phyloP scores from a whole-genome alignment of 371 early-diverging fungal genomes.

The Scutellospora calospora region DNA sequence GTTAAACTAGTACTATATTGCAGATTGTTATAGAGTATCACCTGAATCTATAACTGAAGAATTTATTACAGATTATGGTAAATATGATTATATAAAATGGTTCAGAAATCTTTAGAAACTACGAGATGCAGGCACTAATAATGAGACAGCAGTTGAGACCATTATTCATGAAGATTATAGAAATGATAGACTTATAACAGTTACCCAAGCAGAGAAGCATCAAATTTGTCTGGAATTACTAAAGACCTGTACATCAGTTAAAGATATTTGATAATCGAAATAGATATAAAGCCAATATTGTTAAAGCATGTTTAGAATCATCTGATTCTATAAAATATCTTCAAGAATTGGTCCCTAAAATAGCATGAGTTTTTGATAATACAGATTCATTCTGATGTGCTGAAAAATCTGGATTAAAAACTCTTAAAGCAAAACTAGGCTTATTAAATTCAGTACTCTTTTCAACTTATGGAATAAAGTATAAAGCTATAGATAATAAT shows the following conservation, averaged over 20 bases:
- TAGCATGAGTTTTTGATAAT: slow-evolving; percentile 37
- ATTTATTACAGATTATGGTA: slow-evolving; percentile 24
- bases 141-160: slow-evolving; percentile 31
- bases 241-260: slow-evolving; percentile 30
- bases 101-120: not conserved
- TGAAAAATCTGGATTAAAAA: slow-evolving; percentile 39
- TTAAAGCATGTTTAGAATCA: slow-evolving; percentile 8
- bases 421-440: slow-evolving; percentile 30
- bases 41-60: slow-evolving; percentile 34
- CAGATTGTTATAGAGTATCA: slow-evolving; percentile 10
- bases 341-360: slow-evolving; percentile 33
- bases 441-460: slow-evolving; percentile 39
- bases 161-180: slow-evolving; percentile 29
- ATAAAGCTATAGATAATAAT: slow-evolving; percentile 26
- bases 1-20: slow-evolving; percentile 13
- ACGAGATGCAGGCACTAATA: slow-evolving; percentile 14
- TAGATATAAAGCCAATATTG: slow-evolving; percentile 27
- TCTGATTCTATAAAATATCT: slow-evolving; percentile 36
- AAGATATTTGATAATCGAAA: slow-evolving; percentile 35
- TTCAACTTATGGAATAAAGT: slow-evolving; percentile 5
- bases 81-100: slow-evolving; percentile 25
- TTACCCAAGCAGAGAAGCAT: not conserved
- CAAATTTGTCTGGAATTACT: slow-evolving; percentile 29
- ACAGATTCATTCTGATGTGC: slow-evolving; percentile 22
- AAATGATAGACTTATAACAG: slow-evolving; percentile 23